A percentile compares a stretch with the other conserved stretches of the same genome.
Conservation (phyloP, 371 early-diverging fungal genomes). For the Globomyces sp. region DNA sequence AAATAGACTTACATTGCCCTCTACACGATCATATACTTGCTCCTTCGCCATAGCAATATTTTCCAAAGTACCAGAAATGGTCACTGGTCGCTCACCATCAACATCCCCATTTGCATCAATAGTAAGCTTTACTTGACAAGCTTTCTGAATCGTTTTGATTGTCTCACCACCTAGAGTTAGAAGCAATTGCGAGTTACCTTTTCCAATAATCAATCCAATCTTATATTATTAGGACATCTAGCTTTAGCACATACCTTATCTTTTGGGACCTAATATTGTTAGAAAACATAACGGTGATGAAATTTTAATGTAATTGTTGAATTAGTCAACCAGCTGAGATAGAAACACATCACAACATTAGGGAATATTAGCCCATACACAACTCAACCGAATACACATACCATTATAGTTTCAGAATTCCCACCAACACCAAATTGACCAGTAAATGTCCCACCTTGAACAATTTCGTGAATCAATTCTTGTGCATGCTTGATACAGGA, state of each 20-base stretch:
- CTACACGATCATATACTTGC: slow-evolving; percentile 24
- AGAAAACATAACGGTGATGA: not conserved
- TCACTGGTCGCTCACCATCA: slow-evolving; percentile 25
- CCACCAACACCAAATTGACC: slow-evolving; percentile 17
- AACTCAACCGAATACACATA: slow-evolving; percentile 29
- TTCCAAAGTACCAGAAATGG: slow-evolving; percentile 25
- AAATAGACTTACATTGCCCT: not conserved
- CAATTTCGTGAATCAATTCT: slow-evolving; percentile 74
- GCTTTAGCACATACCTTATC: slow-evolving; percentile 37
- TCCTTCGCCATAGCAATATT: slow-evolving; percentile 25
- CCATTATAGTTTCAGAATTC: not conserved
- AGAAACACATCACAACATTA: not conserved
- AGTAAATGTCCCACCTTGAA: slow-evolving; percentile 31
- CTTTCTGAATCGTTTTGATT: slow-evolving; percentile 29
- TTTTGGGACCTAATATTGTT: slow-evolving; percentile 43
- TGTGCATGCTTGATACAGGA: slow-evolving; percentile 70
- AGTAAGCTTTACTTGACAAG: slow-evolving; percentile 24
- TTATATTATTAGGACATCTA: slow-evolving; percentile 1
- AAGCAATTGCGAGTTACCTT: slow-evolving; percentile 38
- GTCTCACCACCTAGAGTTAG: slow-evolving; percentile 24
- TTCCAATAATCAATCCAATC: slow-evolving; percentile 80
- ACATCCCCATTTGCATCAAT: slow-evolving; percentile 30
- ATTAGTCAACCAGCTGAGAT: too few species aligned
- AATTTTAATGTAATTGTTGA: slow-evolving; percentile 11
- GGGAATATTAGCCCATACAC: slow-evolving; percentile 18